Percentiles rank a stretch among this genome's conserved stretches.
Evolutionary conservation across 768 basidiomycete genomes (phyloP).

Genomic region (Psilocybe cubensis): DNA sequence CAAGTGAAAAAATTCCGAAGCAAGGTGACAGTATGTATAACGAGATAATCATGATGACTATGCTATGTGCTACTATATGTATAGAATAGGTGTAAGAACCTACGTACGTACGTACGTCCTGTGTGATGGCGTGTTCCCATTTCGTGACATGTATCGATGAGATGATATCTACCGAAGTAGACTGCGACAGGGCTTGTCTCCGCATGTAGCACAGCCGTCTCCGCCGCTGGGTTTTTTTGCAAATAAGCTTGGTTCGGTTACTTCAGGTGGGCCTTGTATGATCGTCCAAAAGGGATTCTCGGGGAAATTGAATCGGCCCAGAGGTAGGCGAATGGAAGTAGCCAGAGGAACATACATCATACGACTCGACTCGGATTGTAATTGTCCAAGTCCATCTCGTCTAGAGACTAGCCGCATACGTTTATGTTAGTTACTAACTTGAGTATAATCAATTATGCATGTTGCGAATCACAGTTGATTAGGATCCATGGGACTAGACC

Average conservation of each 20-base stretch:
- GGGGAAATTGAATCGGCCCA: neutral
- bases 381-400: neutral
- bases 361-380: too few relatives aligned
- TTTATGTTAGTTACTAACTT: neutral
- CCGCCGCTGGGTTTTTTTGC: neutral
- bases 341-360: neutral
- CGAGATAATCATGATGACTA: neutral
- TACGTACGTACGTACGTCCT: neutral
- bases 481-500: neutral
- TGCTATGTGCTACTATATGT: too few relatives aligned
- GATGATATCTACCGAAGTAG: slow-evolving; percentile 2
- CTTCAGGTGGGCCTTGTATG: neutral
- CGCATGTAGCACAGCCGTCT: neutral
- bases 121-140: too few relatives aligned
- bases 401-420: neutral
- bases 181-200: slow-evolving; percentile 1
- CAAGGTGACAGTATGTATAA: neutral
- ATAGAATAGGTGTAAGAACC: too few relatives aligned
- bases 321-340: too few relatives aligned
- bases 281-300: neutral
- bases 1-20: too few relatives aligned
- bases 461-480: neutral
- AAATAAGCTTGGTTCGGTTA: slow-evolving; percentile 1
- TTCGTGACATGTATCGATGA: neutral
- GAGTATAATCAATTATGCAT: neutral